These are phyloP conservation scores for Phytophthora sansomeana DNA, from an alignment of 352 stramenopile genomes.

Conservation along the genomic window DNA sequence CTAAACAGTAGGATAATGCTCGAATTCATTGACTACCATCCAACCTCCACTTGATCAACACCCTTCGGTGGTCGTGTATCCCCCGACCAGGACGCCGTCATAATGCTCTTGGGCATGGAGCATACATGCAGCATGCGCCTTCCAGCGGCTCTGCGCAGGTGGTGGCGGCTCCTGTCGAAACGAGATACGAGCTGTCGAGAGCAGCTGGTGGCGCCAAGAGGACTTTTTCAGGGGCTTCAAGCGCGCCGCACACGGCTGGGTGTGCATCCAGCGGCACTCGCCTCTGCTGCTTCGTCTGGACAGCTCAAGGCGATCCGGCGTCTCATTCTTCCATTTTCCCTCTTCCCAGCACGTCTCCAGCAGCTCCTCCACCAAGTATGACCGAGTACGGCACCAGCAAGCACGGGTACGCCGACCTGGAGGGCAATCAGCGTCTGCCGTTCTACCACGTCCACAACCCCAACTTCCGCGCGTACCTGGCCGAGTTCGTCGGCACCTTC, in stretches of 20 bases:
- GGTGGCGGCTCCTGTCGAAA: constrained; percentile 29
- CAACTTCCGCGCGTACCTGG: constrained; percentile 61
- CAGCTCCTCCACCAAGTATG: constrained; percentile 23
- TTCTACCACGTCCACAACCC: constrained; percentile 44
- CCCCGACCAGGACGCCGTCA: constrained; percentile 14
- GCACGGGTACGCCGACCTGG: constrained; percentile 39
- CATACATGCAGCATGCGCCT: constrained; percentile 30
- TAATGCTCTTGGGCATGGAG: too few relatives aligned
- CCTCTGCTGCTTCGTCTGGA: constrained; percentile 5
- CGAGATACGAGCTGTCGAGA: constrained; percentile 10
- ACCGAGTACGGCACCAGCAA: constrained; percentile 48
- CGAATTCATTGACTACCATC: not conserved
- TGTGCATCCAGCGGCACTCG: constrained; percentile 1
- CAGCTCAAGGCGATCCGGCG: constrained; percentile 7
- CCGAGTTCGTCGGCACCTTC: constrained; percentile 73
- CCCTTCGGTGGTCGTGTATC: constrained; percentile 20
- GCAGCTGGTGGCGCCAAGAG: constrained; percentile 21
- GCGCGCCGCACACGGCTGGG: constrained; percentile 12
- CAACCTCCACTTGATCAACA: not conserved
- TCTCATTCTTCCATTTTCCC: constrained; percentile 40
- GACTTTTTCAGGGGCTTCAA: constrained; percentile 27
- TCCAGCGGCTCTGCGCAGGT: constrained; percentile 18
- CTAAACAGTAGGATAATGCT: not conserved
- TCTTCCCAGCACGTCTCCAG: constrained; percentile 12
- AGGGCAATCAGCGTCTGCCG: constrained; percentile 36